A percentile compares a stretch with the other conserved stretches of the same genome.
These are phyloP conservation scores for Podaxis pistillaris DNA, from an alignment of 768 basidiomycete genomes.

Conservation along the genomic window DNA sequence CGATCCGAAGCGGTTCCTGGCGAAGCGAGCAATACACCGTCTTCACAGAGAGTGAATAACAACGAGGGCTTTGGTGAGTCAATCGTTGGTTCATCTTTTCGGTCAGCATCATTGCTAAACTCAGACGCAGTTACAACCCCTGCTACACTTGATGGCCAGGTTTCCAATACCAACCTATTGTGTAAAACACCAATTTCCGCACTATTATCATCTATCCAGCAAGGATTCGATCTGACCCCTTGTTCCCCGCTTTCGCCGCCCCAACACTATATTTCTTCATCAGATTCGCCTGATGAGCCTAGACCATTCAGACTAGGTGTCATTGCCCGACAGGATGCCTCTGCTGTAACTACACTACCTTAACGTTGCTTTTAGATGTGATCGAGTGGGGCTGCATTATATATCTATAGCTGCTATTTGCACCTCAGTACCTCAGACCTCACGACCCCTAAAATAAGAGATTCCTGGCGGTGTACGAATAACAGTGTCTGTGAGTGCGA, in stretches of 20 bases:
- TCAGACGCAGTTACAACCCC: conserved; percentile 20
- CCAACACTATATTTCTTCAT: conserved; percentile 35
- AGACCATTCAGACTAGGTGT: conserved; percentile 6
- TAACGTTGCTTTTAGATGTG: neutral
- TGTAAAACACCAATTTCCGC: conserved; percentile 65
- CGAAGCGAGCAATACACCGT: neutral
- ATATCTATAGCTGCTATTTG: neutral
- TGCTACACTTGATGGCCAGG: conserved; percentile 4
- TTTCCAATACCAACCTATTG: conserved; percentile 4
- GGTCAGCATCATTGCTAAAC: neutral
- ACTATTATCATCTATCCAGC: conserved; percentile 60
- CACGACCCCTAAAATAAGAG: neutral
- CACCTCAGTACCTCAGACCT: neutral
- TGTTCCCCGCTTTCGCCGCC: conserved; percentile 61
- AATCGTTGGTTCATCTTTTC: too few relatives aligned
- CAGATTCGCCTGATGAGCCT: neutral
- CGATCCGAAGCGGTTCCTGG: neutral
- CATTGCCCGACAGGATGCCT: neutral
- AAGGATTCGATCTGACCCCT: conserved; percentile 67
- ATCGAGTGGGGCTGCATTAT: neutral
- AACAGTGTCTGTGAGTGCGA: too few relatives aligned
- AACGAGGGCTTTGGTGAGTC: neutral
- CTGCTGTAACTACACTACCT: neutral
- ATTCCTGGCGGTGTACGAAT: too few relatives aligned
- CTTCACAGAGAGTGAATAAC: neutral